A percentile compares a stretch with the other conserved stretches of the same genome.
These are phyloP conservation scores for Tolypocladium paradoxum DNA, from an alignment of 2,329 filamentous ascomycete species.

Conservation along the genomic window DNA sequence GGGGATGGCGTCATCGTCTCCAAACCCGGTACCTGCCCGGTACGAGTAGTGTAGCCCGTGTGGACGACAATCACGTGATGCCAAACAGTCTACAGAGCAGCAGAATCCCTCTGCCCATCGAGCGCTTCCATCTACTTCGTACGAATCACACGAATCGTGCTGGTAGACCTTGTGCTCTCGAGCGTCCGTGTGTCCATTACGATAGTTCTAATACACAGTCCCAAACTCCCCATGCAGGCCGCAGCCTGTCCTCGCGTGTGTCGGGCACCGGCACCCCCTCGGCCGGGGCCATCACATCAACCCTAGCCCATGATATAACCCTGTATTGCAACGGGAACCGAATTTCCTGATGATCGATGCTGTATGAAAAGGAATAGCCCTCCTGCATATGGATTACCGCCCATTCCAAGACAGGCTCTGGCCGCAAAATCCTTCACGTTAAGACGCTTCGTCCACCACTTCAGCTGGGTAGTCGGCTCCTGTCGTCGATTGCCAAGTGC, in stretches of 20 bases:
- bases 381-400: not conserved
- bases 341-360: constrained; percentile 1
- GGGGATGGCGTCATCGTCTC: not conserved
- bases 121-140: not conserved
- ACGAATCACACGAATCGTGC: no score
- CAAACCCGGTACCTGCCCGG: not conserved
- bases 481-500: not conserved
- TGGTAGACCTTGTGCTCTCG: not conserved
- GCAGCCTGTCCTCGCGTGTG: not conserved
- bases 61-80: not conserved
- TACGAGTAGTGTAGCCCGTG: no score
- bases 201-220: no score
- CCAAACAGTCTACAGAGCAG: no score
- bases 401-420: not conserved
- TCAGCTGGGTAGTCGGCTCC: not conserved
- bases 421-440: not conserved
- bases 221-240: not conserved
- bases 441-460: not conserved
- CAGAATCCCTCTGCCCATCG: not conserved
- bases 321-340: not conserved
- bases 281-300: not conserved
- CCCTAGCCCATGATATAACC: not conserved
- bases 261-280: not conserved
- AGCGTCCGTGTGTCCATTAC: not conserved
- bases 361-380: not conserved